phyloP scores from a whole-genome alignment of 1,139 yeast species.

The Hanseniaspora sp. region DNA sequence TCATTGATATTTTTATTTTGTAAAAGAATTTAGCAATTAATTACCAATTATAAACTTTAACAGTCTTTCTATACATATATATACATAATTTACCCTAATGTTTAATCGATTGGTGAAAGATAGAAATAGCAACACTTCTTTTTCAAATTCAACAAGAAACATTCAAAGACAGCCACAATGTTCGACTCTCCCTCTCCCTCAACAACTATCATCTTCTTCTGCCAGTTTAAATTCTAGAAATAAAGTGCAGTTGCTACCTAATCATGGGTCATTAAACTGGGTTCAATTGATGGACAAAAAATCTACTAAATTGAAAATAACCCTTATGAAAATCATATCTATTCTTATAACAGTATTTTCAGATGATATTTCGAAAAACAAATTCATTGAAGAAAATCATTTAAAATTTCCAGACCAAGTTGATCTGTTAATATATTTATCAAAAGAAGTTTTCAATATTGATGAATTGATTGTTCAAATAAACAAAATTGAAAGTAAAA shows the following conservation, averaged over 20 bases:
- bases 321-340: conserved; percentile 6
- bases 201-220: background rate
- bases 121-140: too few species aligned
- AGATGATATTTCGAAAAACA: background rate
- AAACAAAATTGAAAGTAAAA: background rate
- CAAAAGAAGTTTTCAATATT: background rate
- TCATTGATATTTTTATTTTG: too few species aligned
- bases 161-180: conserved; percentile 12
- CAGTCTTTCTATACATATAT: too few species aligned
- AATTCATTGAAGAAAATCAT: conserved; percentile 10
- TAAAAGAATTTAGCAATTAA: too few species aligned
- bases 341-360: conserved; percentile 3
- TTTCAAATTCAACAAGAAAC: background rate
- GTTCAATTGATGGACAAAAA: conserved; percentile 20
- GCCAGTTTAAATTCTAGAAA: conserved; percentile 18
- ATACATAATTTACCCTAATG: too few species aligned
- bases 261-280: conserved; percentile 30
- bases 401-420: conserved; percentile 17
- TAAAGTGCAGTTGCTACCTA: conserved; percentile 27
- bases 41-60: too few species aligned
- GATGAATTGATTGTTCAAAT: background rate
- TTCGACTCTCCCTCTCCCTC: conserved; percentile 8
- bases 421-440: conserved; percentile 17
- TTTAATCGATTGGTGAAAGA: too few species aligned
- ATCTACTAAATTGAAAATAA: conserved; percentile 19